Conservation (phyloP, 257 asterid genomes). For the Buddleja alternifolia region DNA sequence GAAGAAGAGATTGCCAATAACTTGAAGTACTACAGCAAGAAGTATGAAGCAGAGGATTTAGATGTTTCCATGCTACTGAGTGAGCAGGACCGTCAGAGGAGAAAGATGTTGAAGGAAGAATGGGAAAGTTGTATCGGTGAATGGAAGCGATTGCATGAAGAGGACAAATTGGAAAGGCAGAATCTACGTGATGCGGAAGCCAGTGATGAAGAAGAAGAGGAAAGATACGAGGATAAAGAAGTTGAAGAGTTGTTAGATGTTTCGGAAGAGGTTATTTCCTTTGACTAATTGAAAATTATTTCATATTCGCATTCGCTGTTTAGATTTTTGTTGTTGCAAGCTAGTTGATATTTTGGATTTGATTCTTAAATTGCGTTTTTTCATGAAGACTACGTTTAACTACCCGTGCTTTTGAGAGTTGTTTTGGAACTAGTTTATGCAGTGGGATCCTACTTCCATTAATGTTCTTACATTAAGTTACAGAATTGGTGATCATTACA, state of each 20-base stretch:
- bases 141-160: slow-evolving; percentile 78
- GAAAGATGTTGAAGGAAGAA: slow-evolving; percentile 80
- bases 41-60: slow-evolving; percentile 84
- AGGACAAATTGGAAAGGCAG: slow-evolving; percentile 73
- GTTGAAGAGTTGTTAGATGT: slow-evolving; percentile 76
- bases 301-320: too few relatives aligned
- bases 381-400: too few relatives aligned
- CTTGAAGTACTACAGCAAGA: slow-evolving; percentile 74
- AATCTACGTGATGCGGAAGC: slow-evolving; percentile 83
- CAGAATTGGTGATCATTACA: too few relatives aligned
- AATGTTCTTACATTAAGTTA: too few relatives aligned
- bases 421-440: too few relatives aligned
- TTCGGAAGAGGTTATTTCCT: slow-evolving; percentile 67
- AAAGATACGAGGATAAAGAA: slow-evolving; percentile 88
- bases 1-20: slow-evolving; percentile 91
- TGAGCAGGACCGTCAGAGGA: slow-evolving; percentile 86
- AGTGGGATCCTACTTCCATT: too few relatives aligned
- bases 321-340: too few relatives aligned
- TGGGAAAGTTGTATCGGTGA: slow-evolving; percentile 82
- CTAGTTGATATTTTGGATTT: too few relatives aligned
- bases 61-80: slow-evolving; percentile 78
- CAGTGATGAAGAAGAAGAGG: slow-evolving; percentile 87
- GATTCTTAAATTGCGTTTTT: too few relatives aligned
- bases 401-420: too few relatives aligned
- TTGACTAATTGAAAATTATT: slow-evolving; percentile 45